Evolutionary conservation across 768 basidiomycete species (phyloP), one percentile per base, ranked within the genome.

Genomic region (Tylopilus cervinicoccineus): DNA sequence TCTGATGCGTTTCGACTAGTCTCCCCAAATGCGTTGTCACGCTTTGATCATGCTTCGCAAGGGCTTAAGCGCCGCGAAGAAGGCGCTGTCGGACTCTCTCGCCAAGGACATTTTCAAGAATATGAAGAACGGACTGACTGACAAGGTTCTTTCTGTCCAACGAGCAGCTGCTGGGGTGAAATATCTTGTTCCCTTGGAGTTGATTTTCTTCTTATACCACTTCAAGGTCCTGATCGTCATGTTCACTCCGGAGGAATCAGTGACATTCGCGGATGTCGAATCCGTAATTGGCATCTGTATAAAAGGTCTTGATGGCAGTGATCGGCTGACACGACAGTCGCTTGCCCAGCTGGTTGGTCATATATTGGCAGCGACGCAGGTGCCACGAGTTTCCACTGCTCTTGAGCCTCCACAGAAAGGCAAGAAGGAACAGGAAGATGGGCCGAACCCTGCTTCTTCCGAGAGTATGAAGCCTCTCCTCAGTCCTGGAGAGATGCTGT

Each of bases 101-200:
- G 66, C 76, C 45, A 93, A 80, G 62, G 96, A 99, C 58, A 77
- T 94, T 38, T 60, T 89, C 44, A 98, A 95, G 67, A 83, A 88
- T 53, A 84, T 88, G 73, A 83, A 78, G 58, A 74, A 76, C 31
- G 81, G 79, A 1, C 70, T 98, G 2, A 74, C 74, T 0, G 95
- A 98, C 66, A 93, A 91, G 68, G 83, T 85, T 7, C 71, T 92
- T 4, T 79, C 91, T 6, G 78, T 98, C 16, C 91, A 96, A 62
- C 81, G 94, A 20, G 91, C 81, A 2, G 84, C 86, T 8, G 78
- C 91, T 22, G 83, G 88, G 57, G 93, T 91, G 24, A 57, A 48
- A 71, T 43, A 11, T 38, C 8, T 44, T 54, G 11, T 26, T 41
- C n/a, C 23, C 28, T 17, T 29, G 33, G 27, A 47, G 45, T 16